A percentile compares a stretch with the other conserved stretches of the same genome.
phyloP scores from a whole-genome alignment of 495 filamentous ascomycete genomes.

The Chaetomium cochliodes region DNA sequence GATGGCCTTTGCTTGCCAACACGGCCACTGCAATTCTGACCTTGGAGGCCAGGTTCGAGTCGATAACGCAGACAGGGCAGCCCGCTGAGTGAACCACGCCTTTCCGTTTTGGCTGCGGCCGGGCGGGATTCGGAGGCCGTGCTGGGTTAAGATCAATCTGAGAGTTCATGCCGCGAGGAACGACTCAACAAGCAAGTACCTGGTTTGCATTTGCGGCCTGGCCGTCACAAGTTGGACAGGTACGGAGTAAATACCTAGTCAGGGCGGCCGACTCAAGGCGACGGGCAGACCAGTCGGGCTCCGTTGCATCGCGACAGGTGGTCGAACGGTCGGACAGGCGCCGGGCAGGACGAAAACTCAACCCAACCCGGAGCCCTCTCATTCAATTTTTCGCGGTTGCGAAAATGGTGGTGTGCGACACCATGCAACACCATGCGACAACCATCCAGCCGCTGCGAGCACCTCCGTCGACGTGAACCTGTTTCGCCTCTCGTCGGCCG shows the following conservation, averaged over 20 bases:
- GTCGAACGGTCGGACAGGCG: background rate
- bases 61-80: background rate
- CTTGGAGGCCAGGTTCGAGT: background rate
- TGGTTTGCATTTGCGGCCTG: conserved; percentile 5
- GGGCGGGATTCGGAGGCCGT: conserved; percentile 1
- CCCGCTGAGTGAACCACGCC: background rate
- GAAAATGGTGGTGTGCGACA: conserved; percentile 12
- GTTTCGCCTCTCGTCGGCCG: conserved; percentile 3
- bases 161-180: conserved; percentile 4
- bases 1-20: background rate
- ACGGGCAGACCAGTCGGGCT: background rate
- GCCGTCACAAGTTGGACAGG: background rate
- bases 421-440: background rate
- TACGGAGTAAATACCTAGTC: no score
- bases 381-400: background rate
- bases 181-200: conserved; percentile 1
- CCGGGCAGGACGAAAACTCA: conserved; percentile 9
- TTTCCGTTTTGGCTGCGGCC: conserved; percentile 11
- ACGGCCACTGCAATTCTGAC: no score
- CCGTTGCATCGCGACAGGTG: conserved; percentile 5
- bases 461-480: background rate
- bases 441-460: conserved; percentile 8
- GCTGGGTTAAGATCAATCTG: conserved; percentile 8
- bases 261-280: conserved; percentile 9
- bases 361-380: background rate